Conservation (phyloP, 2,329 filamentous ascomycete genomes). For the Talaromyces verruculosus region DNA sequence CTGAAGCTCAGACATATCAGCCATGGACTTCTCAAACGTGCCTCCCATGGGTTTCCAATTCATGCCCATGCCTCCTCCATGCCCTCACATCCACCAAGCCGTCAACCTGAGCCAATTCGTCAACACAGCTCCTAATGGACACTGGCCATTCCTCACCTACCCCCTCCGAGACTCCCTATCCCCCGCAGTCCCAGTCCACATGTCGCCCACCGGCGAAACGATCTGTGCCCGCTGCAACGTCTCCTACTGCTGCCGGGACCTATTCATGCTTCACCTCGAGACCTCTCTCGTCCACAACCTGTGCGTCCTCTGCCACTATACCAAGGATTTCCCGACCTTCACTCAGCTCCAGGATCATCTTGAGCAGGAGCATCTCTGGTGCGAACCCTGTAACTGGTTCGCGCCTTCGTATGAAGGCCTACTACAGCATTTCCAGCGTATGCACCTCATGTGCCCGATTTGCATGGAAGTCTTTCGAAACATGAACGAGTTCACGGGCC, state of each 20-base stretch:
- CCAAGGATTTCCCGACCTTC: constrained; percentile 24
- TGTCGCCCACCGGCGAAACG: background rate
- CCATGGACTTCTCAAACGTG: background rate
- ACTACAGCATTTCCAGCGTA: constrained; percentile 24
- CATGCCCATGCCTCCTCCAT: background rate
- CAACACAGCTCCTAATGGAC: background rate
- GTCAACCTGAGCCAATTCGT: background rate
- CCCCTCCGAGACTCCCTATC: background rate
- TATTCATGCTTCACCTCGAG: background rate
- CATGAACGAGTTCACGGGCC: constrained; percentile 25
- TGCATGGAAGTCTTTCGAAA: constrained; percentile 26
- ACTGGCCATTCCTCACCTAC: background rate
- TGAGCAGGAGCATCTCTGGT: constrained; percentile 25
- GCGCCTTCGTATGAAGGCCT: constrained; percentile 24
- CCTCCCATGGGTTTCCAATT: background rate
- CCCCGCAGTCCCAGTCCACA: background rate
- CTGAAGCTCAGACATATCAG: background rate
- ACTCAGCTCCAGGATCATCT: constrained; percentile 24
- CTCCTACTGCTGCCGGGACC: constrained; percentile 1
- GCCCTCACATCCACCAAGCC: background rate
- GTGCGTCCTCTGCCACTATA: constrained; percentile 15
- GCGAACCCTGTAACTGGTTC: constrained; percentile 27
- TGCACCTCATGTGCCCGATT: constrained; percentile 25
- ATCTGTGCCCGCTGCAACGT: constrained; percentile 14
- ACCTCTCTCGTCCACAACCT: constrained; percentile 17